Evolutionary conservation across 169 alveolate genomes (phyloP).

Genomic region (Babesia ovata): DNA sequence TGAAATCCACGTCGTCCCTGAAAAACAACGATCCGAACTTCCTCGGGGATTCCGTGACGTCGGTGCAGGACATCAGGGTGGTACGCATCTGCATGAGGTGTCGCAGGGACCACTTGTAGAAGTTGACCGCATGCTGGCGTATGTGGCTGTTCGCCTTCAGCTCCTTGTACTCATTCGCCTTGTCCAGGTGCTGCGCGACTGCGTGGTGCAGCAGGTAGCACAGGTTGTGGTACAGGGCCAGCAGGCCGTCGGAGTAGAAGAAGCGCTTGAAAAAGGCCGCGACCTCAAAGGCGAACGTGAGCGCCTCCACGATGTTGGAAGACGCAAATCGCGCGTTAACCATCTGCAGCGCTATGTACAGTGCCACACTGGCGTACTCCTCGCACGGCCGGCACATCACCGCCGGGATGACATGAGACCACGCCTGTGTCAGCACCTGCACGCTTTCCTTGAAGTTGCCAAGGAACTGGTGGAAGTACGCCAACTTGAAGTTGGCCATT

Average conservation of each 20-base stretch:
- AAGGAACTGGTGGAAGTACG: slow-evolving; percentile 49
- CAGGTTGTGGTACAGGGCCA: slow-evolving; percentile 49
- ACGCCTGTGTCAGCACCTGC: slow-evolving; percentile 16
- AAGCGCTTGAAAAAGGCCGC: slow-evolving; percentile 19
- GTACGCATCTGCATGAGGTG: slow-evolving; percentile 24
- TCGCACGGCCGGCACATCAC: neutral
- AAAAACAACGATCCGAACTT: slow-evolving; percentile 21
- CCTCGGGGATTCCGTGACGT: neutral
- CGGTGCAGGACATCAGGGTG: neutral
- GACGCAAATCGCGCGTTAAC: slow-evolving; percentile 28
- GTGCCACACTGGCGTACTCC: slow-evolving; percentile 48
- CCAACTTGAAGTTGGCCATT: slow-evolving; percentile 48
- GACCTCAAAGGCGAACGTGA: slow-evolving; percentile 39
- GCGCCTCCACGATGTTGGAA: slow-evolving; percentile 23
- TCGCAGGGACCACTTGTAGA: slow-evolving; percentile 51
- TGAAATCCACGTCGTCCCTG: slow-evolving; percentile 51
- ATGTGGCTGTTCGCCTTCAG: slow-evolving; percentile 23
- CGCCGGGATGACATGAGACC: slow-evolving; percentile 39
- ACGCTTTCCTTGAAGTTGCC: slow-evolving; percentile 56
- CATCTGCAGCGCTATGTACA: slow-evolving; percentile 38
- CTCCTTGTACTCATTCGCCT: slow-evolving; percentile 18
- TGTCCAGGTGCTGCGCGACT: slow-evolving; percentile 55
- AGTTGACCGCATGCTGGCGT: slow-evolving; percentile 45
- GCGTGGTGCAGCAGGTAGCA: slow-evolving; percentile 31
- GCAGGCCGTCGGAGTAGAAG: neutral